Conservation (phyloP, 805 yeast genomes). For the Cyberlindnera lachancei region DNA sequence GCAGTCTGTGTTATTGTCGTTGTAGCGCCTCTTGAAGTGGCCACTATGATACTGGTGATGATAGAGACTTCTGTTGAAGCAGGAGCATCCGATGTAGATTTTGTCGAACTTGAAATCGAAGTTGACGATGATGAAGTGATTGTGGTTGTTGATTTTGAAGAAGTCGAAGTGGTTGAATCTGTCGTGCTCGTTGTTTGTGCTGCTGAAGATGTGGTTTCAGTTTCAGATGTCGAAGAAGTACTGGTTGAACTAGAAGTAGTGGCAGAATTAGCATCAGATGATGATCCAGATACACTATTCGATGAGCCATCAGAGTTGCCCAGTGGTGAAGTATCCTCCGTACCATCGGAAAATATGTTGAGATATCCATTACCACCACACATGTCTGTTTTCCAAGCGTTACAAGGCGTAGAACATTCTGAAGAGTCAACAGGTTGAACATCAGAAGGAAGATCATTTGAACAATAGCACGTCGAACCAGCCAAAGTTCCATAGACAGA, state of each 20-base stretch:
- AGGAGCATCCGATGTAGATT: constrained; percentile 1
- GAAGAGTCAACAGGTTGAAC: constrained; percentile 20
- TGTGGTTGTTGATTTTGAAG: constrained; percentile 7
- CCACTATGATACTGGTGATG: constrained; percentile 15
- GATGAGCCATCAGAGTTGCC: constrained; percentile 8
- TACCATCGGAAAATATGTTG: constrained; percentile 33
- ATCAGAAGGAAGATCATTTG: constrained; percentile 35
- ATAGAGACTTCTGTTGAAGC: constrained; percentile 3
- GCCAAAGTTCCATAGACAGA: constrained; percentile 42
- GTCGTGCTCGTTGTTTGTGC: constrained; percentile 5
- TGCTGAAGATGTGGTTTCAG: constrained; percentile 6
- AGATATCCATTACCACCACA: constrained; percentile 58
- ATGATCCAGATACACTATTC: background rate
- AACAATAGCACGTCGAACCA: constrained; percentile 64
- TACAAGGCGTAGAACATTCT: constrained; percentile 42
- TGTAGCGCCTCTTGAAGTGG: constrained; percentile 11
- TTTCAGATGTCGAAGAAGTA: constrained; percentile 5
- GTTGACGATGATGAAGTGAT: constrained; percentile 11
- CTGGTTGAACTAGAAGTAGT: constrained; percentile 3
- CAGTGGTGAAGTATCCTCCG: constrained; percentile 15
- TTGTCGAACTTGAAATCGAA: constrained; percentile 7
- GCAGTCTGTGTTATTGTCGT: constrained; percentile 10
- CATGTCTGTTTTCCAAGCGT: constrained; percentile 51
- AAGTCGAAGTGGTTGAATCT: constrained; percentile 6
- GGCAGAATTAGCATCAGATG: constrained; percentile 1